A percentile compares a stretch with the other conserved stretches of the same genome.
These are phyloP conservation scores for Holtermanniella nyarrowii DNA, from an alignment of 768 basidiomycete species.

Conservation along the genomic window DNA sequence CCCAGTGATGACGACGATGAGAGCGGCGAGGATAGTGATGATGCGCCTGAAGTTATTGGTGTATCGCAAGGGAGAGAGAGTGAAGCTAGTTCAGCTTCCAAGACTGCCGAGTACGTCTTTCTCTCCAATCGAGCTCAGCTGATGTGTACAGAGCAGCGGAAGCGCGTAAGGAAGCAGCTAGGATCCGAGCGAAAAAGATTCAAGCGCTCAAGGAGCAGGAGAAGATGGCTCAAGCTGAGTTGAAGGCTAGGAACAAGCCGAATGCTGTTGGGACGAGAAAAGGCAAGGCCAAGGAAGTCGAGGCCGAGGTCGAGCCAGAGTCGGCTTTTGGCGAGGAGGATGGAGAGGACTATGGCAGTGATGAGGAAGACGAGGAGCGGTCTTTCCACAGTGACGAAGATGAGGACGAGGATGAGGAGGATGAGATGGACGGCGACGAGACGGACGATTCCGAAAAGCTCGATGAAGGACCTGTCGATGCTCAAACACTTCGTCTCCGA, in stretches of 20 bases:
- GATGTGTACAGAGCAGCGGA: neutral
- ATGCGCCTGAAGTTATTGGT: slow-evolving; percentile 11
- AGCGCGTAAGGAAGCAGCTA: slow-evolving; percentile 3
- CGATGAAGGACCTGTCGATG: slow-evolving; percentile 1
- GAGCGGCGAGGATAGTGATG: slow-evolving; percentile 9
- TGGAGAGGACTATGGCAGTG: slow-evolving; percentile 3
- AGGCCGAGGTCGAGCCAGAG: slow-evolving; percentile 1
- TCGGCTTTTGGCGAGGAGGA: slow-evolving; percentile 6
- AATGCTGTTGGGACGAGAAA: neutral
- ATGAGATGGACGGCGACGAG: slow-evolving; percentile 3
- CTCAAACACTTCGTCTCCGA: slow-evolving; percentile 6
- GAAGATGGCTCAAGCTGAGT: neutral
- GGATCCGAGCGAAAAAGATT: slow-evolving; percentile 6
- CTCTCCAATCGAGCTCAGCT: neutral
- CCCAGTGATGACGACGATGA: slow-evolving; percentile 1
- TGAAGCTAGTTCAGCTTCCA: slow-evolving; percentile 2
- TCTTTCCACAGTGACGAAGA: neutral
- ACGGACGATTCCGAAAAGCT: slow-evolving; percentile 1
- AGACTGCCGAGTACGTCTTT: neutral
- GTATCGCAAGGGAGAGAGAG: slow-evolving; percentile 2
- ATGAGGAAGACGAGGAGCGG: slow-evolving; percentile 2
- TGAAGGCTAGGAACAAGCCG: neutral
- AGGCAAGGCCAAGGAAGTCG: neutral
- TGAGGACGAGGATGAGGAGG: slow-evolving; percentile 2
- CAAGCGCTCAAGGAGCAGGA: slow-evolving; percentile 1